Conservation (phyloP, 352 stramenopile species). For the Pythium dissotocum region DNA sequence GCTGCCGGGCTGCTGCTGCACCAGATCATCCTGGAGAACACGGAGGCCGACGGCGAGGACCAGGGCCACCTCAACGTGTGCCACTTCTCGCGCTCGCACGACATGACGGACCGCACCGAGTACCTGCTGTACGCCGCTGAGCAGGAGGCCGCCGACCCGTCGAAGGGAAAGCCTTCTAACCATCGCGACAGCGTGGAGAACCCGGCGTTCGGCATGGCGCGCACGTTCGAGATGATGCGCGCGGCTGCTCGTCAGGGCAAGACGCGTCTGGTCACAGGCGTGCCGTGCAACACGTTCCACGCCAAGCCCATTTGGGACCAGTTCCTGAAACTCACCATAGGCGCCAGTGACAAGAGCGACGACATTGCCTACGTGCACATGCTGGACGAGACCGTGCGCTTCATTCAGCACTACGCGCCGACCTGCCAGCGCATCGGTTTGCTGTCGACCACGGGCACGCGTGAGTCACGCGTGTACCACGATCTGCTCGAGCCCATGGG, state of each 20-base stretch:
- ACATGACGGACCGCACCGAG: slow-evolving; percentile 76
- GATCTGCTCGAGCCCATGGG: slow-evolving; percentile 62
- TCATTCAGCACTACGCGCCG: slow-evolving; percentile 50
- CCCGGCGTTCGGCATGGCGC: slow-evolving; percentile 68
- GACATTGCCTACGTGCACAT: slow-evolving; percentile 56
- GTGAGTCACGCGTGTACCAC: slow-evolving; percentile 65
- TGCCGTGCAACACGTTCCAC: slow-evolving; percentile 82
- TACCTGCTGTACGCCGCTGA: slow-evolving; percentile 40
- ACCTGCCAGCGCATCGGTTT: slow-evolving; percentile 52
- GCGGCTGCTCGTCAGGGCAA: slow-evolving; percentile 36
- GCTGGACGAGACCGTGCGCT: slow-evolving; percentile 68
- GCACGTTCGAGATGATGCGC: slow-evolving; percentile 74
- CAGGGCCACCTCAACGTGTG: slow-evolving; percentile 67
- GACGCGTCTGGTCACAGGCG: slow-evolving; percentile 52
- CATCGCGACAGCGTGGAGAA: slow-evolving; percentile 45
- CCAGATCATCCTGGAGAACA: slow-evolving; percentile 72
- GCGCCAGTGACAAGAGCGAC: not conserved
- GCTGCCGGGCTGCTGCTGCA: slow-evolving; percentile 72
- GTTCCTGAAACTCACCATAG: slow-evolving; percentile 50
- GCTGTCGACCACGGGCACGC: slow-evolving; percentile 68
- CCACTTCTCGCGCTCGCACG: slow-evolving; percentile 73
- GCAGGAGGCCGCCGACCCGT: slow-evolving; percentile 2
- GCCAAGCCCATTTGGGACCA: slow-evolving; percentile 69
- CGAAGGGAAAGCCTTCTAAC: not conserved
- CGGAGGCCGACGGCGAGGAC: slow-evolving; percentile 58